Percentiles rank a stretch among this genome's conserved stretches.
phyloP scores from a whole-genome alignment of 2,329 filamentous ascomycete species.

The Diaporthe vaccinii region DNA sequence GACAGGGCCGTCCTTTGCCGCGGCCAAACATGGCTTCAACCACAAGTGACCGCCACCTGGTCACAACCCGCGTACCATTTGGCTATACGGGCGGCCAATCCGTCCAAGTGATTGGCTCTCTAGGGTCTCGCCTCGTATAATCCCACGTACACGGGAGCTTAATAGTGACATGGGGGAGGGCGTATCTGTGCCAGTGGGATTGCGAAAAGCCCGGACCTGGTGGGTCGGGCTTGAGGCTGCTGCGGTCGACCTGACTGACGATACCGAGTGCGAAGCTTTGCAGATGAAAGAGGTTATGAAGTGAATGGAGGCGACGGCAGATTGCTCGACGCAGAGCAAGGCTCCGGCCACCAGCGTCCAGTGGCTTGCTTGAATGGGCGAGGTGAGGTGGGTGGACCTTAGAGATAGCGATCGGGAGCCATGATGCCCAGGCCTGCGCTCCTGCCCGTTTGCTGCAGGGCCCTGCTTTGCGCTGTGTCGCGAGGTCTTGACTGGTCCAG shows the following conservation, averaged over 20 bases:
- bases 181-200: neutral
- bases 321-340: neutral
- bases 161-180: neutral
- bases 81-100: neutral
- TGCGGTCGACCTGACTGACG: neutral
- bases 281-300: neutral
- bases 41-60: neutral
- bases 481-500: neutral
- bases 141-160: neutral
- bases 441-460: neutral
- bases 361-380: neutral
- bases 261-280: neutral
- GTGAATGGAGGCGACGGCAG: neutral
- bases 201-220: neutral
- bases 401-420: neutral
- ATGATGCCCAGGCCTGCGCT: neutral
- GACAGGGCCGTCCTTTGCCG: no score
- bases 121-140: neutral
- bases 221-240: neutral
- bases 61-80: neutral
- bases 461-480: neutral
- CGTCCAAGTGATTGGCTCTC: neutral
- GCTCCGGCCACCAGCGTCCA: neutral
- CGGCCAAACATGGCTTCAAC: neutral
- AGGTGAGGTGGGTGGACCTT: neutral